phyloP scores from a whole-genome alignment of 257 asterid genomes.

The Knoxia roxburghii region DNA sequence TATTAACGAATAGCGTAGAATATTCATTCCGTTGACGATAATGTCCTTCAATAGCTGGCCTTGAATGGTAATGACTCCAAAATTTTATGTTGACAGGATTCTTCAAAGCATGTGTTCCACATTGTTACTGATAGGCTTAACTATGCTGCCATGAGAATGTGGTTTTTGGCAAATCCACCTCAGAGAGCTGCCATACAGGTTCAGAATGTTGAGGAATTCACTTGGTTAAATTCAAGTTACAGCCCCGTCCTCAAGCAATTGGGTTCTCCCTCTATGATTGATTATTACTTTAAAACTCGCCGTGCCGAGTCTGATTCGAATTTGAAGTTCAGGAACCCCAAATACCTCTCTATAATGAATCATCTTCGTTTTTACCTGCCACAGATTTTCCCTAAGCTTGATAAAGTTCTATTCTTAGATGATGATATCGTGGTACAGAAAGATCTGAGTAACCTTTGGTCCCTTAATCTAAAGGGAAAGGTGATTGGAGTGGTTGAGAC shows the following conservation, averaged over 20 bases:
- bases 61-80: background rate
- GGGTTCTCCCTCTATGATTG: constrained; percentile 72
- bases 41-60: background rate
- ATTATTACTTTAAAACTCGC: constrained; percentile 71
- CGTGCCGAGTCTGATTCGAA: constrained; percentile 73
- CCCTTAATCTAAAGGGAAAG: constrained; percentile 67
- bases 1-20: background rate
- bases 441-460: constrained; percentile 78
- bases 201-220: constrained; percentile 77
- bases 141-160: constrained; percentile 92
- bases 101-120: constrained; percentile 78
- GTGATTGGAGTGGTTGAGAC: constrained; percentile 97
- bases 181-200: constrained; percentile 63
- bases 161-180: constrained; percentile 88
- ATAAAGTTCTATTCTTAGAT: constrained; percentile 80
- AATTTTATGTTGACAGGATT: constrained; percentile 41
- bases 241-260: constrained; percentile 90
- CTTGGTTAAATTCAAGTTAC: constrained; percentile 91
- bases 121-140: constrained; percentile 86
- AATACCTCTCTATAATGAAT: constrained; percentile 91
- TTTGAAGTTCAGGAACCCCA: constrained; percentile 83
- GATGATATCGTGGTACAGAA: constrained; percentile 83
- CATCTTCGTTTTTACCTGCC: constrained; percentile 95
- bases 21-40: background rate
- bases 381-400: constrained; percentile 79